These are phyloP conservation scores for Neonectria punicea DNA, from an alignment of 2,329 filamentous ascomycete species.

Conservation along the genomic window DNA sequence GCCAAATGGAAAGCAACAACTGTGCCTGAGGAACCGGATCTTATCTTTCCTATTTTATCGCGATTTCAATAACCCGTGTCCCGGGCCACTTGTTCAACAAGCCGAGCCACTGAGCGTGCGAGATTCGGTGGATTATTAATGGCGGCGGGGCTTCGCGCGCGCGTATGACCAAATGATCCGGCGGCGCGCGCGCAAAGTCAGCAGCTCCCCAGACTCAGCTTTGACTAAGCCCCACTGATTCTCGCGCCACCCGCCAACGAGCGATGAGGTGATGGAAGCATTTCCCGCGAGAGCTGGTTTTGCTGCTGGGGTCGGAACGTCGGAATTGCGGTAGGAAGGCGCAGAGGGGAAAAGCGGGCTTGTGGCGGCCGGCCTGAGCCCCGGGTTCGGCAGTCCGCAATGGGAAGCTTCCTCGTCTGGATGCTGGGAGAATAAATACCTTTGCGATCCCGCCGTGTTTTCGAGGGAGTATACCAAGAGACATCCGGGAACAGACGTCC, in stretches of 20 bases:
- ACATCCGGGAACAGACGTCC: not conserved
- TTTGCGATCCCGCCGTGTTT: conserved; percentile 4
- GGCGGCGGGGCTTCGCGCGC: conserved; percentile 39
- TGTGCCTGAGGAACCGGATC: not conserved
- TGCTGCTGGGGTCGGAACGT: conserved; percentile 17
- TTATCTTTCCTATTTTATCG: not conserved
- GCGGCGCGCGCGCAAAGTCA: not conserved
- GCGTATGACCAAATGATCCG: conserved; percentile 41
- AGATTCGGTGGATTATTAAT: conserved; percentile 27
- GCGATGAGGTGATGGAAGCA: conserved; percentile 3
- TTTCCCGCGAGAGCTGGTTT: not conserved
- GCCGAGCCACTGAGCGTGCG: conserved; percentile 23
- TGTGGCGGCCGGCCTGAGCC: not conserved
- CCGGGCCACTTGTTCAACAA: not conserved
- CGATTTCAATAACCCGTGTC: not conserved
- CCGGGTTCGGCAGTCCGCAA: not conserved
- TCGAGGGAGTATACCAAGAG: not conserved
- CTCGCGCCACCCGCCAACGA: conserved; percentile 6
- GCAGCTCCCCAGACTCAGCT: not conserved
- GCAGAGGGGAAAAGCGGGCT: not conserved
- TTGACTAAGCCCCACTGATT: conserved; percentile 8
- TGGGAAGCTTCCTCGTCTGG: not conserved
- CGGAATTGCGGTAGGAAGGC: conserved; percentile 12
- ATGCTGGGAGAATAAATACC: conserved; percentile 22
- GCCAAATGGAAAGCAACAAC: too few species aligned